Evolutionary conservation across 352 stramenopile genomes (phyloP).

Genomic region (Globisporangium cederbergense): DNA sequence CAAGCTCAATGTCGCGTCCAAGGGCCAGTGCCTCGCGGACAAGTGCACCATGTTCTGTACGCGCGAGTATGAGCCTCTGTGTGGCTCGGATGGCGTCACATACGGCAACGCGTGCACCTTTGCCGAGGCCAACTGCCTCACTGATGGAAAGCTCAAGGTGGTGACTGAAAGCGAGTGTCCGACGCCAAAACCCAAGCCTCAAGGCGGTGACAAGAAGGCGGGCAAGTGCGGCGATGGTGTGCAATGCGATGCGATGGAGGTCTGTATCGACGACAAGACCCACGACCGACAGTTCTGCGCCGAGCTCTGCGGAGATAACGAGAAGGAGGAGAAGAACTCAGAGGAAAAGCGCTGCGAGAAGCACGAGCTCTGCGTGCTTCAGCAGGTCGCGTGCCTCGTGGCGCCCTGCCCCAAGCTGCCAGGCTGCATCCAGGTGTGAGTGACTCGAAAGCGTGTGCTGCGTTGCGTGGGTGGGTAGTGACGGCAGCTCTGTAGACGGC

Average conservation of each 20-base stretch:
- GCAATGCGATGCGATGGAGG: neutral
- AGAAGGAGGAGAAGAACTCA: neutral
- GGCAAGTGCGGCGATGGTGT: neutral
- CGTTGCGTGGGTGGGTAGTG: neutral
- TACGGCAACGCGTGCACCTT: constrained; percentile 29
- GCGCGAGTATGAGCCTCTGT: constrained; percentile 29
- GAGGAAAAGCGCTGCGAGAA: neutral
- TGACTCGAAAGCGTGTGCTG: neutral
- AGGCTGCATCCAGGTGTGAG: neutral
- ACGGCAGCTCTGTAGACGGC: too few species aligned
- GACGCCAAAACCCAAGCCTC: neutral
- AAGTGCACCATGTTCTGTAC: constrained; percentile 22
- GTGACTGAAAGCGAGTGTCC: constrained; percentile 5
- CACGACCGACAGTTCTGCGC: neutral
- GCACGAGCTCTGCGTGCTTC: constrained; percentile 3
- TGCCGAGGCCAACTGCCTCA: constrained; percentile 19
- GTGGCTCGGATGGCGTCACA: constrained; percentile 28
- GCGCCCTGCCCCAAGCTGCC: neutral
- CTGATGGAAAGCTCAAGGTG: constrained; percentile 13
- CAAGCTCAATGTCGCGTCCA: neutral
- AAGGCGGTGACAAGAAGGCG: neutral
- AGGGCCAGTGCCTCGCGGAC: neutral
- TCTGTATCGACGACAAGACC: neutral
- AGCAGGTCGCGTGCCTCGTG: neutral
- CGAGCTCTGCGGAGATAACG: neutral